Base-by-base conservation (phyloP, 164 flowering plant genomes). In the Vitis cinerea region DNA sequence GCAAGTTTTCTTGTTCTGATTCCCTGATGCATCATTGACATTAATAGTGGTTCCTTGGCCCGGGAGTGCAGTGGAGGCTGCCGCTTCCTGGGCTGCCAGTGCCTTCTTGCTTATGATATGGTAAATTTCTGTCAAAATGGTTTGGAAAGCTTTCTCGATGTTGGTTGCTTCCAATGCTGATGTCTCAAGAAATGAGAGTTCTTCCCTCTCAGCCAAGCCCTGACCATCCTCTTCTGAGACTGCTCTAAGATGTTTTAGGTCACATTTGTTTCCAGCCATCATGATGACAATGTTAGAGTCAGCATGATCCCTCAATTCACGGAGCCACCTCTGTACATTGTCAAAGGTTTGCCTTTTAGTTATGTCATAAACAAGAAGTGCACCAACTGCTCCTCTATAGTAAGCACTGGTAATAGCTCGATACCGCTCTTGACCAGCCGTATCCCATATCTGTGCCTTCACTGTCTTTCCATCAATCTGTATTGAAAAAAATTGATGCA, bases 371-470 rank as follows among this genome's bases (percentile, higher is more conserved):
- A 86, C 87, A 61, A 86, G 81, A 12, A 86, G 79, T 0, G 90
- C 88, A 59, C 90, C 90, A 50, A 87, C 88, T 11, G 90, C 90
- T 30, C 90, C 90, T 77, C 90, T 80, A 50, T 87, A 87, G 66
- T 87, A 87, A 57, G 88, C 88, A 72, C 88, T 87, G 9, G 90
- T 87, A 17, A 87, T 85, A 15, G 90, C 88, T 59, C 90, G 72
- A 47, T 85, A 87, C 44, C 90, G 74, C 71, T 87, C 90, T 59
- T 86, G 90, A 49, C 90, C 90, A 4, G 86, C 86, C 3, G 90
- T 84, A 30, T 86, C 90, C 90, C 90, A 86, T 51, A 86, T 86
- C 79, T 86, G 88, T 50, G 90, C 90, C 82, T 87, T 87, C 0
- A 87, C 83, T 4, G 85, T 87, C 83, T 87, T 87, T 68, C 90